These are phyloP conservation scores for Adansonia grandidieri DNA, from an alignment of 441 rosid genomes.

Conservation along the genomic window DNA sequence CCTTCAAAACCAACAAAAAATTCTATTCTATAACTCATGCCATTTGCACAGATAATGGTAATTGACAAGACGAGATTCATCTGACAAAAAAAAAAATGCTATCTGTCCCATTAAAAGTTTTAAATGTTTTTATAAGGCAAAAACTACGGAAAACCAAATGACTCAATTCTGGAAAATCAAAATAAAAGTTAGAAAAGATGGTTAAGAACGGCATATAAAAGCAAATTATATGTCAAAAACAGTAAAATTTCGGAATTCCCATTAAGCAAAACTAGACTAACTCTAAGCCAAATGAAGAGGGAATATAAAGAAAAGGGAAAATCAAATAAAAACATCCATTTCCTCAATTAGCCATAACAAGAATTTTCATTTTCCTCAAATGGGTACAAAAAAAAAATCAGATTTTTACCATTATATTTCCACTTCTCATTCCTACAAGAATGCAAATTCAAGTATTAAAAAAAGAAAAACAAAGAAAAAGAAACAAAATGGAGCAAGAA, in stretches of 20 bases:
- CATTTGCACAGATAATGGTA: neutral
- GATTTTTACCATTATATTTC: slow-evolving; percentile 17
- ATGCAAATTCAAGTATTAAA: neutral
- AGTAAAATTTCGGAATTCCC: neutral
- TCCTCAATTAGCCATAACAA: neutral
- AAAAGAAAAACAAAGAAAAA: neutral
- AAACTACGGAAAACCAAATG: neutral
- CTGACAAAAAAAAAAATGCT: no score
- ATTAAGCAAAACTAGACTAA: neutral
- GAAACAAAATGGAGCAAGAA: slow-evolving; percentile 8
- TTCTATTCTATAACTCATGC: neutral
- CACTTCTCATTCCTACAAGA: neutral
- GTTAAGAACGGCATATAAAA: neutral
- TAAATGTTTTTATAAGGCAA: slow-evolving; percentile 8
- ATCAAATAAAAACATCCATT: neutral
- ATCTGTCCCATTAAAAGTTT: neutral
- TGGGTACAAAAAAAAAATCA: neutral
- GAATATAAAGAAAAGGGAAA: neutral
- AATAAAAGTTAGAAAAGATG: neutral
- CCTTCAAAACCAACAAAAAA: neutral
- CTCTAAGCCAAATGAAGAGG: neutral
- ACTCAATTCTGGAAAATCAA: neutral
- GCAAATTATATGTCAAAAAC: neutral
- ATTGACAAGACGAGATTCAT: neutral
- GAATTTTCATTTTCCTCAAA: slow-evolving; percentile 19